A percentile compares a stretch with the other conserved stretches of the same genome.
These are phyloP conservation scores for bread wheat (Triticum aestivum) DNA, from an alignment of 176 grass and related monocot genomes.

Conservation along the genomic window IWGSC_CS_RefSeq_v2.1 NC_057795.1:122035345-122035844, in stretches of 20 bases:
- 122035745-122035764: background rate
- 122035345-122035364: background rate
- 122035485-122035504: background rate
- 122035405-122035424: slow-evolving; percentile 18
- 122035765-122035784: background rate
- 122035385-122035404: slow-evolving; percentile 9
- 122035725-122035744: background rate
- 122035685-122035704: slow-evolving; percentile 90
- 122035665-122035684: slow-evolving; percentile 95
- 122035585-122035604: slow-evolving; percentile 77
- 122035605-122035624: slow-evolving; percentile 83
- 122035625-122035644: slow-evolving; percentile 65
- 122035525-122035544: slow-evolving; percentile 49
- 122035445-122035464: slow-evolving; percentile 13
- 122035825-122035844: background rate
- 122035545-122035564: slow-evolving; percentile 55
- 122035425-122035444: slow-evolving; percentile 4
- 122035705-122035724: slow-evolving; percentile 69
- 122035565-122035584: slow-evolving; percentile 62
- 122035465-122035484: slow-evolving; percentile 4
- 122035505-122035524: slow-evolving; percentile 55
- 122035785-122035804: background rate
- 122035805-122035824: background rate
- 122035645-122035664: slow-evolving; percentile 97
- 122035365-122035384: background rate